Evolutionary conservation across 2,329 filamentous ascomycete species (phyloP).

Genomic region (Fusarium falciforme): DNA sequence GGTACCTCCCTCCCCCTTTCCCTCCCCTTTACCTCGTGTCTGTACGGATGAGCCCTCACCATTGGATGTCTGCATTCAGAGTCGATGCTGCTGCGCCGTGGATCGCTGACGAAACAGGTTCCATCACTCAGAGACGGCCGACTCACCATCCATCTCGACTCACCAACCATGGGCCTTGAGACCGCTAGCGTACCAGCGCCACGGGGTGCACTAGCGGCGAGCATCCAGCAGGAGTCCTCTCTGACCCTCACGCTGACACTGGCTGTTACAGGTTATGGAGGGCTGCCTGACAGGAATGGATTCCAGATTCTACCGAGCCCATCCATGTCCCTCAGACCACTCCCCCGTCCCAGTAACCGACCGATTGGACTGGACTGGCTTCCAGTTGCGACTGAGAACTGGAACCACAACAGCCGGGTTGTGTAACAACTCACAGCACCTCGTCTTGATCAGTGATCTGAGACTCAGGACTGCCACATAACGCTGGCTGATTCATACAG

Average conservation of each 20-base stretch:
- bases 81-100: constrained; percentile 28
- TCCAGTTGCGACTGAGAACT: constrained; percentile 23
- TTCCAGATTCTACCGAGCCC: constrained; percentile 28
- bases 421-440: constrained; percentile 34
- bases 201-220: constrained; percentile 35
- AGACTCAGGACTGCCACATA: constrained; percentile 26
- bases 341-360: constrained; percentile 16
- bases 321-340: constrained; percentile 7
- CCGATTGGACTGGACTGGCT: background rate
- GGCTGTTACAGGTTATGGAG: constrained; percentile 33
- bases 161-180: constrained; percentile 32
- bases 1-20: constrained; percentile 1
- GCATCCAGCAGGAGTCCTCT: constrained; percentile 16
- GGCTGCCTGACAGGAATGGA: constrained; percentile 30
- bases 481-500: constrained; percentile 9
- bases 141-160: constrained; percentile 33
- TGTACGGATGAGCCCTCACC: constrained; percentile 13
- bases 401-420: constrained; percentile 34
- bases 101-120: constrained; percentile 41
- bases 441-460: constrained; percentile 34
- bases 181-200: constrained; percentile 41
- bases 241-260: constrained; percentile 18
- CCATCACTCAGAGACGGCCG: constrained; percentile 28
- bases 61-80: constrained; percentile 25
- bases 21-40: constrained; percentile 3